These are phyloP conservation scores for Tylopilus sp. DNA, from an alignment of 1,284 basidiomycete genomes.

Conservation along the genomic window DNA sequence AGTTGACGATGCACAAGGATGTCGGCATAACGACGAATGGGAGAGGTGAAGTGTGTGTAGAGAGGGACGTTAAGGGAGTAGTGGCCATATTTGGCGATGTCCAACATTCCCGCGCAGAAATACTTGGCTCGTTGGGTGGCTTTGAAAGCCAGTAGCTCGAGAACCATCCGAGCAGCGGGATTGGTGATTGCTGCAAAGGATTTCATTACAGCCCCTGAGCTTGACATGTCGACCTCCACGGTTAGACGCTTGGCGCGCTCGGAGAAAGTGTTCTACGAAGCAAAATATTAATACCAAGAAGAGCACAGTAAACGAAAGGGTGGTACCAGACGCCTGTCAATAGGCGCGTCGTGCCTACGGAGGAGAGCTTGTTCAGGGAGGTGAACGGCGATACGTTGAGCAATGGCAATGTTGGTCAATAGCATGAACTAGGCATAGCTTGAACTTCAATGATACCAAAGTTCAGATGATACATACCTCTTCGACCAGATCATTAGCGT, in stretches of 20 bases:
- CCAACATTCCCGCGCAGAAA: slow-evolving; percentile 98
- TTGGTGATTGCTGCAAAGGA: slow-evolving; percentile 75
- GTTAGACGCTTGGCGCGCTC: slow-evolving; percentile 82
- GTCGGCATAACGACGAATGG: slow-evolving; percentile 91
- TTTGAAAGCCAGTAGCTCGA: slow-evolving; percentile 82
- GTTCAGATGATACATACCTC: slow-evolving; percentile 52
- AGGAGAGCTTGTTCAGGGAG: slow-evolving; percentile 93
- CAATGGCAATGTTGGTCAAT: slow-evolving; percentile 83
- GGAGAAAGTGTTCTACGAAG: slow-evolving; percentile 60
- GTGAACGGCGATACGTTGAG: slow-evolving; percentile 88
- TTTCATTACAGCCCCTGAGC: slow-evolving; percentile 77
- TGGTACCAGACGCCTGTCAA: slow-evolving; percentile 81
- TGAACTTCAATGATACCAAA: slow-evolving; percentile 3
- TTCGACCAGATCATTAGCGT: slow-evolving; percentile 82
- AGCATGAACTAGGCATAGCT: slow-evolving; percentile 75
- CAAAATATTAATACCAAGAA: slow-evolving; percentile 10
- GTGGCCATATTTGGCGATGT: slow-evolving; percentile 96
- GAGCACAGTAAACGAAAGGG: not conserved
- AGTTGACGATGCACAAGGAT: slow-evolving; percentile 95
- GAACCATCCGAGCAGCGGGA: slow-evolving; percentile 63
- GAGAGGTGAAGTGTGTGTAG: slow-evolving; percentile 97
- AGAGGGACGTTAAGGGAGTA: slow-evolving; percentile 88
- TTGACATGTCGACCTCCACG: slow-evolving; percentile 75
- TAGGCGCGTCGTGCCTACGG: slow-evolving; percentile 87
- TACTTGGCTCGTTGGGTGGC: slow-evolving; percentile 92